Evolutionary conservation across 1,284 basidiomycete species (phyloP).

Genomic region (Waitea zeae): DNA sequence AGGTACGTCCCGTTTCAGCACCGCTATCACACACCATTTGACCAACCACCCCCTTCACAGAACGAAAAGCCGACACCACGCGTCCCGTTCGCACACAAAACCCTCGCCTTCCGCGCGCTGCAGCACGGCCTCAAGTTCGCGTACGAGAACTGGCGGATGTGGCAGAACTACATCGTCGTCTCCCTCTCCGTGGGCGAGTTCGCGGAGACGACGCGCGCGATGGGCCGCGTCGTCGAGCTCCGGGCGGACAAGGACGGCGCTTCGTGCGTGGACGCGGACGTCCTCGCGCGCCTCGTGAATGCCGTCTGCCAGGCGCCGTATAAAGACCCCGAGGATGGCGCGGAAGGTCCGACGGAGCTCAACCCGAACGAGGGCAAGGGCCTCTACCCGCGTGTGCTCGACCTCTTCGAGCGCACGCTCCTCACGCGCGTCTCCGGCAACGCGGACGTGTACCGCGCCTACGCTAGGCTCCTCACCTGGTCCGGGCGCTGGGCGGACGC

Average conservation of each 20-base stretch:
- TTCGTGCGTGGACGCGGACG: slow-evolving; percentile 57
- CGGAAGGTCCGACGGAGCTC: slow-evolving; percentile 11
- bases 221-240: slow-evolving; percentile 72
- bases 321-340: slow-evolving; percentile 20
- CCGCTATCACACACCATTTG: neutral
- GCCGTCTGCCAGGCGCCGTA: slow-evolving; percentile 56
- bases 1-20: neutral
- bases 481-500: slow-evolving; percentile 59
- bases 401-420: slow-evolving; percentile 63
- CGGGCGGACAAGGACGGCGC: slow-evolving; percentile 36
- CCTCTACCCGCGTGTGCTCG: slow-evolving; percentile 38
- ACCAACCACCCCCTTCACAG: no score
- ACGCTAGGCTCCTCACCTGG: slow-evolving; percentile 66
- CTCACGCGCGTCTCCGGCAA: slow-evolving; percentile 67
- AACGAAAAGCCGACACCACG: slow-evolving; percentile 9
- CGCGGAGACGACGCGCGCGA: slow-evolving; percentile 73
- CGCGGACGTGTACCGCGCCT: slow-evolving; percentile 62
- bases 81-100: slow-evolving; percentile 54
- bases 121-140: slow-evolving; percentile 74
- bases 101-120: slow-evolving; percentile 88
- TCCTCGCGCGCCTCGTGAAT: slow-evolving; percentile 75
- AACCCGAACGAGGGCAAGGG: slow-evolving; percentile 55
- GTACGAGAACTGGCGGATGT: slow-evolving; percentile 95
- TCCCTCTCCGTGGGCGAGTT: slow-evolving; percentile 88
- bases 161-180: slow-evolving; percentile 96